Percentiles rank a stretch among this genome's conserved stretches.
Conservation (phyloP, 2,329 filamentous ascomycete genomes). For the Orbilia javanica region DNA sequence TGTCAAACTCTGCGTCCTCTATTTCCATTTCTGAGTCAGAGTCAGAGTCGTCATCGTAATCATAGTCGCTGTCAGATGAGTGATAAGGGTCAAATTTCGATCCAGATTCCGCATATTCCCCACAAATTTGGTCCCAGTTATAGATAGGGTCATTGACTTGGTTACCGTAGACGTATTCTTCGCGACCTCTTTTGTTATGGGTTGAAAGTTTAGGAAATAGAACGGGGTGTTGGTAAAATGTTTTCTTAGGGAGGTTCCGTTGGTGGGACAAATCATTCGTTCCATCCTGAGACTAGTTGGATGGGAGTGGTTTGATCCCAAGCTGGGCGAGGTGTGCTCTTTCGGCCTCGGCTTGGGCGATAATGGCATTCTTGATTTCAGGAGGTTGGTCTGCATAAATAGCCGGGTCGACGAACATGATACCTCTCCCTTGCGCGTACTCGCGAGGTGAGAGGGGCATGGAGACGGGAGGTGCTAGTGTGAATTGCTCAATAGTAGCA, state of each 20-base stretch:
- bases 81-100: too few species aligned
- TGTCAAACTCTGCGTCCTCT: background rate
- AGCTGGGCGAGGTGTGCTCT: constrained; percentile 23
- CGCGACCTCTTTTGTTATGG: background rate
- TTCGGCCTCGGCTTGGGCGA: constrained; percentile 28
- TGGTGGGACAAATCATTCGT: background rate
- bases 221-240: background rate
- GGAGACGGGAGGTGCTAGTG: constrained; percentile 5
- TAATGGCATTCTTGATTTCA: constrained; percentile 35
- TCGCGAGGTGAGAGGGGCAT: constrained; percentile 32
- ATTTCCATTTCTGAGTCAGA: background rate
- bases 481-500: constrained; percentile 30
- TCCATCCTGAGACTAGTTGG: constrained; percentile 35
- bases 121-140: background rate
- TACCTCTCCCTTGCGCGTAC: constrained; percentile 1
- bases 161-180: background rate
- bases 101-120: too few species aligned
- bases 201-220: background rate
- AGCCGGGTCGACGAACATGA: constrained; percentile 33
- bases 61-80: too few species aligned
- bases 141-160: background rate
- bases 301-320: constrained; percentile 27
- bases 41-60: too few species aligned
- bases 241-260: background rate
- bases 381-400: constrained; percentile 37